Evolutionary conservation across 2,329 filamentous ascomycete species (phyloP).

Genomic region (Lachnellula subtilissima): DNA sequence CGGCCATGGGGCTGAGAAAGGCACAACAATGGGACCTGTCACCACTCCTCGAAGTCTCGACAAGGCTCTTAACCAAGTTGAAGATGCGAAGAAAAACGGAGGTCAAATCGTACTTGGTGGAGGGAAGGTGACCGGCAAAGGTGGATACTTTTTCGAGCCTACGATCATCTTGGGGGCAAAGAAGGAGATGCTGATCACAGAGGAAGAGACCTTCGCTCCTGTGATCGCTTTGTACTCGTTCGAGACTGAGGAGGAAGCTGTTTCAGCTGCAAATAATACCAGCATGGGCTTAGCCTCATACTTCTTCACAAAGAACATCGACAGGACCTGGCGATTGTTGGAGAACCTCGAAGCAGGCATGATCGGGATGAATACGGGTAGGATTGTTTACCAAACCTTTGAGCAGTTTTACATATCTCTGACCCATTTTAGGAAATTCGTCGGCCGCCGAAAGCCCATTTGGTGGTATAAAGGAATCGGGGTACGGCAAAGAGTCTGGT

Average conservation of each 20-base stretch:
- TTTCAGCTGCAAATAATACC: slow-evolving; percentile 55
- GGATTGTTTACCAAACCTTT: slow-evolving; percentile 4
- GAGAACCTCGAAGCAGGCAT: slow-evolving; percentile 66
- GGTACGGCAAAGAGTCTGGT: slow-evolving; percentile 63
- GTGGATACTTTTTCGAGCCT: slow-evolving; percentile 66
- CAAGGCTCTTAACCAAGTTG: slow-evolving; percentile 55
- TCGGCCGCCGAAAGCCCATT: slow-evolving; percentile 63
- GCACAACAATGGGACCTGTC: slow-evolving; percentile 55
- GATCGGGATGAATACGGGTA: slow-evolving; percentile 61
- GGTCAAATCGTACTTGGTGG: slow-evolving; percentile 61
- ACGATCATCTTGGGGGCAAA: slow-evolving; percentile 59
- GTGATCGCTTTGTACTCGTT: slow-evolving; percentile 60
- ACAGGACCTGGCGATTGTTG: slow-evolving; percentile 59
- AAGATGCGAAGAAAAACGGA: slow-evolving; percentile 59
- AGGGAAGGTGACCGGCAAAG: slow-evolving; percentile 41
- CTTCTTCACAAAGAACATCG: slow-evolving; percentile 63
- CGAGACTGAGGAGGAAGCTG: slow-evolving; percentile 60
- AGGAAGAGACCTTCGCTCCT: slow-evolving; percentile 63
- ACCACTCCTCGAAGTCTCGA: slow-evolving; percentile 51
- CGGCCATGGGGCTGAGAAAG: slow-evolving; percentile 55
- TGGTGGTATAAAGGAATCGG: slow-evolving; percentile 63
- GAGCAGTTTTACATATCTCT: neutral
- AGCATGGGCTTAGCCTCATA: slow-evolving; percentile 62
- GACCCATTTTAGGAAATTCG: slow-evolving; percentile 44
- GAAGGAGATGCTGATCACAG: slow-evolving; percentile 50